Evolutionary conservation across 257 asterid species (phyloP).

Genomic region (Pogostemon cablin): DNA sequence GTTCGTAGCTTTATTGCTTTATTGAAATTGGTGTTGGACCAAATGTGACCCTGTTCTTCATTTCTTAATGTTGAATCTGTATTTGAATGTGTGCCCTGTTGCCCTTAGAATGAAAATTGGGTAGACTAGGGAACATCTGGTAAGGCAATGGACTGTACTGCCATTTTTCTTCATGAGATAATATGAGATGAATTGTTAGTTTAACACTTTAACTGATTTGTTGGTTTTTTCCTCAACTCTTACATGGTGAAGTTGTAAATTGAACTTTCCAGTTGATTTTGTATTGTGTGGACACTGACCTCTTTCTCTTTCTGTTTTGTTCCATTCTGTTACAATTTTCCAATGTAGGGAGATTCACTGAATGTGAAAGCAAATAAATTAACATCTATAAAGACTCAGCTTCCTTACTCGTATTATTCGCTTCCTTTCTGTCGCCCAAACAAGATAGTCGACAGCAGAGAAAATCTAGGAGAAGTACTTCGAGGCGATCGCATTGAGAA

Average conservation of each 20-base stretch:
- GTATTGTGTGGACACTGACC: not conserved
- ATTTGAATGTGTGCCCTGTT: not conserved
- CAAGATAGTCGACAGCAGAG: constrained; percentile 67
- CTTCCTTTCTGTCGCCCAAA: constrained; percentile 65
- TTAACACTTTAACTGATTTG: not conserved
- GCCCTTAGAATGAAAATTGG: not conserved
- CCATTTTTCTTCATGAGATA: not conserved
- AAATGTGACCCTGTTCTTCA: not conserved
- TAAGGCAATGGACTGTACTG: not conserved
- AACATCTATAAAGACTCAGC: constrained; percentile 78
- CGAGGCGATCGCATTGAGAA: constrained; percentile 88
- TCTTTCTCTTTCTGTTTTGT: not conserved
- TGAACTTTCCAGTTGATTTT: constrained; percentile 10
- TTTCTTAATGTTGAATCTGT: constrained; percentile 18
- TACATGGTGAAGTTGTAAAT: constrained; percentile 12
- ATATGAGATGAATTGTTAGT: constrained; percentile 3
- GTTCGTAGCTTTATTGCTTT: not conserved
- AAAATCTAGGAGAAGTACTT: constrained; percentile 81
- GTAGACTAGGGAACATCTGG: not conserved
- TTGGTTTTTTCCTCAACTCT: not conserved
- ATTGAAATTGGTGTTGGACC: constrained; percentile 2
- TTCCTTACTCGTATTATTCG: constrained; percentile 72
- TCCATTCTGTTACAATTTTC: not conserved
- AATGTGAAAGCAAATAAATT: constrained; percentile 76
- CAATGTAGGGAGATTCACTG: constrained; percentile 60